Conservation (phyloP, 2,329 filamentous ascomycete genomes). For the Cordyceps pruinosa region DNA sequence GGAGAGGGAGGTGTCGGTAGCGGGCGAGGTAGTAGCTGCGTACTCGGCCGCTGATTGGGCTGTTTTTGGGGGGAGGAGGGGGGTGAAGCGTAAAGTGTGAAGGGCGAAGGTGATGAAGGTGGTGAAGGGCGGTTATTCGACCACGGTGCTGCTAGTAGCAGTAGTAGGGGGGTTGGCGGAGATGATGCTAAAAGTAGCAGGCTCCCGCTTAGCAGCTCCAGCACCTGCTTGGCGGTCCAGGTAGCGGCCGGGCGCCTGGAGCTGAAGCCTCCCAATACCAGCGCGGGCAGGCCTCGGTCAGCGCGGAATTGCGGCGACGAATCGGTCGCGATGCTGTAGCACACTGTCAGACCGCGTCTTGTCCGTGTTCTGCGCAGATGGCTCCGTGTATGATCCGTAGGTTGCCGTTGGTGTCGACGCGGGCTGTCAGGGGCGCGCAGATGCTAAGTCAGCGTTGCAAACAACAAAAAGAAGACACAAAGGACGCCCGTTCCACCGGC, state of each 20-base stretch:
- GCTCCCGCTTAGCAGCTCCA: background rate
- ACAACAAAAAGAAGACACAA: slow-evolving; percentile 7
- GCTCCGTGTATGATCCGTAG: too few species aligned
- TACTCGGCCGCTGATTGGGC: background rate
- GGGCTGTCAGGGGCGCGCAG: background rate
- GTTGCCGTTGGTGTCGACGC: too few species aligned
- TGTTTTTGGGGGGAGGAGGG: background rate
- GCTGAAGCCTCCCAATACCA: background rate
- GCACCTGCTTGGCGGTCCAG: background rate
- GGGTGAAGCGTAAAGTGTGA: too few species aligned
- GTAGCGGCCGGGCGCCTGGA: background rate
- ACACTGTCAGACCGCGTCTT: background rate
- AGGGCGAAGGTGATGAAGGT: too few species aligned
- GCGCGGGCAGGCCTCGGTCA: background rate
- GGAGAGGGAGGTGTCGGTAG: too few species aligned
- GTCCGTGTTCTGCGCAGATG: too few species aligned
- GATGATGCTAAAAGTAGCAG: background rate
- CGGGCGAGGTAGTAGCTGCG: too few species aligned
- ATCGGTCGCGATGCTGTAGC: background rate
- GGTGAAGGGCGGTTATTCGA: too few species aligned
- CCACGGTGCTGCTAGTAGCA: too few species aligned
- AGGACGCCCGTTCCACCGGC: background rate
- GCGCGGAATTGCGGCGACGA: slow-evolving; percentile 2
- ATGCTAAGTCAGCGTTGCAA: background rate
- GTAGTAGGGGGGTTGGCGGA: background rate